A percentile compares a stretch with the other conserved stretches of the same genome.
Conservation (phyloP, 495 filamentous ascomycete genomes). For the Podospora conica region DNA sequence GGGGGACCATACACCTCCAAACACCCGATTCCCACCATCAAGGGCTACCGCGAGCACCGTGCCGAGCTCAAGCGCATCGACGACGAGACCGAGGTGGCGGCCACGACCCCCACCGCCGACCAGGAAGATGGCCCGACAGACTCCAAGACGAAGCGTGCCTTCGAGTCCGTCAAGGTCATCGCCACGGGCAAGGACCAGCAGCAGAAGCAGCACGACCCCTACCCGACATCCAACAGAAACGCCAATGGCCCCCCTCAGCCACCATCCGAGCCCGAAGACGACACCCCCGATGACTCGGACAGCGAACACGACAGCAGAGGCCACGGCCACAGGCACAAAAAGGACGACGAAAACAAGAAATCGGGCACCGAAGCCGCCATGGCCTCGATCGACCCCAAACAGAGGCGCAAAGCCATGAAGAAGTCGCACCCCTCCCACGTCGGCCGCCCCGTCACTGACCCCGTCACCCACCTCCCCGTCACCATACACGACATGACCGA, state of each 20-base stretch:
- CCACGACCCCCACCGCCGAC: slow-evolving; percentile 18
- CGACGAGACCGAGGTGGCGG: slow-evolving; percentile 36
- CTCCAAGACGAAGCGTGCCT: slow-evolving; percentile 34
- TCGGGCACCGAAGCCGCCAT: slow-evolving; percentile 49
- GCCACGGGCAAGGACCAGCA: slow-evolving; percentile 36
- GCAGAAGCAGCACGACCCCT: slow-evolving; percentile 30
- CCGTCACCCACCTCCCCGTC: slow-evolving; percentile 62
- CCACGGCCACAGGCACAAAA: slow-evolving; percentile 34
- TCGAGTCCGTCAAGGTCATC: slow-evolving; percentile 35
- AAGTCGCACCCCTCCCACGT: slow-evolving; percentile 47
- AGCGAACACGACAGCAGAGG: slow-evolving; percentile 40
- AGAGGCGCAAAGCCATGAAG: slow-evolving; percentile 55
- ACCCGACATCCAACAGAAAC: slow-evolving; percentile 37
- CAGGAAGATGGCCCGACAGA: slow-evolving; percentile 17
- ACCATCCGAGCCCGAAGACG: not conserved
- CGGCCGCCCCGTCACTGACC: slow-evolving; percentile 63
- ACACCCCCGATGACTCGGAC: slow-evolving; percentile 9
- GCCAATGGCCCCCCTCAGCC: slow-evolving; percentile 8
- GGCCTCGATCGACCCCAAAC: slow-evolving; percentile 45
- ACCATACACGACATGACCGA: slow-evolving; percentile 58
- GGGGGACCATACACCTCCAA: slow-evolving; percentile 48
- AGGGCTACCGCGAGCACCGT: slow-evolving; percentile 53
- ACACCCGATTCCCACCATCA: slow-evolving; percentile 59
- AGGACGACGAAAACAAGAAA: slow-evolving; percentile 23
- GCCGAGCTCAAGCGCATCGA: slow-evolving; percentile 41